These are phyloP conservation scores for Apodospora peruviana DNA, from an alignment of 495 filamentous ascomycete species.

Conservation along the genomic window DNA sequence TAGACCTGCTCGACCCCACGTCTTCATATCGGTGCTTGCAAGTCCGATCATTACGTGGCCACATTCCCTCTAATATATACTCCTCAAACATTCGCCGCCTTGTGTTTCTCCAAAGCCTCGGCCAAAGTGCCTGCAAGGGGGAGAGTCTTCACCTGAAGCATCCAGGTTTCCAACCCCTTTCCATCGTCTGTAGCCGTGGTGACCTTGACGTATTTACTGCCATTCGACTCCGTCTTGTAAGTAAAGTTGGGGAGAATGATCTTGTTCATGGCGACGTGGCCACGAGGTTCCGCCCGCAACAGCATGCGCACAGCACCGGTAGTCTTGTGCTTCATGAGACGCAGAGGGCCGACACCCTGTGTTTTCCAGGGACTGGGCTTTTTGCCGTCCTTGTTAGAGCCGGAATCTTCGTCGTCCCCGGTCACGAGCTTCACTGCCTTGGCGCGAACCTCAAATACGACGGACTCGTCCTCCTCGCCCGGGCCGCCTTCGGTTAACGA, in stretches of 20 bases:
- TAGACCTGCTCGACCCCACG: no score
- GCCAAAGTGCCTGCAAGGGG: slow-evolving; percentile 41
- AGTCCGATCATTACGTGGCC: background rate
- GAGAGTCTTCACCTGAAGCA: slow-evolving; percentile 55
- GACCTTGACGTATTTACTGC: slow-evolving; percentile 52
- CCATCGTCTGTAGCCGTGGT: slow-evolving; percentile 47
- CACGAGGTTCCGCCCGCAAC: slow-evolving; percentile 62
- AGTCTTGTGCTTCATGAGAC: slow-evolving; percentile 60
- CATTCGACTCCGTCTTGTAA: slow-evolving; percentile 44
- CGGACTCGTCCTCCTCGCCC: slow-evolving; percentile 67
- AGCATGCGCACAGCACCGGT: slow-evolving; percentile 59
- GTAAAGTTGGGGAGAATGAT: slow-evolving; percentile 49
- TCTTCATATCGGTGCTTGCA: no score
- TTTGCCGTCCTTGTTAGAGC: slow-evolving; percentile 21
- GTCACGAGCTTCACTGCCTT: slow-evolving; percentile 52
- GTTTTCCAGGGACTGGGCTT: slow-evolving; percentile 48
- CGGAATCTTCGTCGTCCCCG: slow-evolving; percentile 29
- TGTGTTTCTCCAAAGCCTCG: slow-evolving; percentile 41
- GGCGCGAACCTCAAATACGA: slow-evolving; percentile 56
- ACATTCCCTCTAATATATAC: background rate
- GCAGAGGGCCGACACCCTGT: slow-evolving; percentile 59
- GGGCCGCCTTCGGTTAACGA: slow-evolving; percentile 57
- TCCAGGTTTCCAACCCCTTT: slow-evolving; percentile 53
- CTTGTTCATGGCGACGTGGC: slow-evolving; percentile 64
- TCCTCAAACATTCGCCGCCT: slow-evolving; percentile 40